phyloP scores from a whole-genome alignment of 768 basidiomycete species.

The Gymnopilus junonius region DNA sequence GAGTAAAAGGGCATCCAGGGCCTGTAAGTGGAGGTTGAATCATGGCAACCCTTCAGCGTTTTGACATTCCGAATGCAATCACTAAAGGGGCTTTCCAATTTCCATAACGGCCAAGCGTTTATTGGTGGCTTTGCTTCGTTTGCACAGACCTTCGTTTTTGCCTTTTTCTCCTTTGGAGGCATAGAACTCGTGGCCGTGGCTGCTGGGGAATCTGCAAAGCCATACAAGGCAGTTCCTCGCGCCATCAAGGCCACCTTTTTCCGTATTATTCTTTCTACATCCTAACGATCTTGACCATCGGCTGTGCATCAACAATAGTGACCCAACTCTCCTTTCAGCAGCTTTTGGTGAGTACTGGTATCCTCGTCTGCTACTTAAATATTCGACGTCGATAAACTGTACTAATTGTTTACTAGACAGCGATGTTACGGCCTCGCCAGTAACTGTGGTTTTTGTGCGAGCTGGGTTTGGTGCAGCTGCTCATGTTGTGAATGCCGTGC shows the following conservation, averaged over 20 bases:
- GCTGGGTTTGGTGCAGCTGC: slow-evolving; percentile 68
- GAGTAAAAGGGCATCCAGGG: slow-evolving; percentile 59
- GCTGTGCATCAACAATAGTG: slow-evolving; percentile 63
- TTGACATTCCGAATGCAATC: neutral
- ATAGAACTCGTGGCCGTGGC: slow-evolving; percentile 75
- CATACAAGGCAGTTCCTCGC: slow-evolving; percentile 63
- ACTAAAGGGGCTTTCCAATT: slow-evolving; percentile 54
- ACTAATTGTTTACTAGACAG: slow-evolving; percentile 35
- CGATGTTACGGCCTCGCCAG: slow-evolving; percentile 59
- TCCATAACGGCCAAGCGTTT: slow-evolving; percentile 53
- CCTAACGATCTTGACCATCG: slow-evolving; percentile 66
- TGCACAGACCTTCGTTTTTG: slow-evolving; percentile 65
- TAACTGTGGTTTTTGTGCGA: slow-evolving; percentile 64
- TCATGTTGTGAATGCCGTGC: slow-evolving; percentile 68
- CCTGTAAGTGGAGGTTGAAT: slow-evolving; percentile 45
- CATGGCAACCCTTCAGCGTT: neutral
- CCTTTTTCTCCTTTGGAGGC: slow-evolving; percentile 72
- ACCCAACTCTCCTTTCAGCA: slow-evolving; percentile 54
- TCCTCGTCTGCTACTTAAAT: neutral
- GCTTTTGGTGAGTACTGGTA: slow-evolving; percentile 44
- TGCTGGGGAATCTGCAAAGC: slow-evolving; percentile 70
- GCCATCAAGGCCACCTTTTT: slow-evolving; percentile 74
- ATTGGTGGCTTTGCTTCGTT: slow-evolving; percentile 57
- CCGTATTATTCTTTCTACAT: slow-evolving; percentile 70
- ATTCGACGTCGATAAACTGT: neutral